Evolutionary conservation across 306 rosid species (phyloP).

Genomic region (Datisca glomerata): DNA sequence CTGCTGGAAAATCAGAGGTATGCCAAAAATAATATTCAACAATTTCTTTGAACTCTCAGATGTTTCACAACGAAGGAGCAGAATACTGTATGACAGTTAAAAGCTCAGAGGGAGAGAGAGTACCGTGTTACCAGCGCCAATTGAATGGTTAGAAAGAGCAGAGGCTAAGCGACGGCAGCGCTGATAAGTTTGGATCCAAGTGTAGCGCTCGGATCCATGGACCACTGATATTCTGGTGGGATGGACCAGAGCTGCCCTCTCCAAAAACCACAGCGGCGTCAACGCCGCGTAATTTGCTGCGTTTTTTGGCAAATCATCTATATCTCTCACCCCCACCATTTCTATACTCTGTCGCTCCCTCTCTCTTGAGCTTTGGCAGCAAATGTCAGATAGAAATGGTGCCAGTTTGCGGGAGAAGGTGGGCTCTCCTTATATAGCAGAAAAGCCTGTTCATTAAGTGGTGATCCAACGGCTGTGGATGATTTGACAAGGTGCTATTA

Average conservation of each 20-base stretch:
- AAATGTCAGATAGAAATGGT: no score
- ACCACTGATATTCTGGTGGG: conserved; percentile 56
- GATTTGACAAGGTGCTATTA: no score
- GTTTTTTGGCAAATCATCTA: conserved; percentile 80
- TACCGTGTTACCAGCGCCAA: conserved; percentile 72
- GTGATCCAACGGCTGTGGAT: no score
- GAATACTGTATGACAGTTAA: background rate
- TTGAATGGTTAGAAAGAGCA: conserved; percentile 46
- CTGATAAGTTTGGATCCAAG: conserved; percentile 71
- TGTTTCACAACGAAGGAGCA: no score
- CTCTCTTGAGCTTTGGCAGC: no score
- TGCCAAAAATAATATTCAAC: background rate
- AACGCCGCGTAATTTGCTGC: conserved; percentile 71
- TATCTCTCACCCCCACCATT: conserved; percentile 35
- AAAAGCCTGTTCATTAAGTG: no score
- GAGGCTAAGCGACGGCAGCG: conserved; percentile 87
- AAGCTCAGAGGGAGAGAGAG: background rate
- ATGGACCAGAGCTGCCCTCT: conserved; percentile 74
- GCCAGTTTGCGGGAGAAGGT: no score
- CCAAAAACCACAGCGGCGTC: conserved; percentile 82
- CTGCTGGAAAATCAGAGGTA: background rate
- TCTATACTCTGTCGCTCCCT: conserved; percentile 1
- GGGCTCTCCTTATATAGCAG: no score
- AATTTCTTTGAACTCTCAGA: conserved; percentile 3
- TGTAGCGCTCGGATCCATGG: conserved; percentile 69